Percentiles rank a stretch among this genome's conserved stretches.
Evolutionary conservation across 2,329 filamentous ascomycete genomes (phyloP).

Genomic region (Amylocarpus encephaloides): DNA sequence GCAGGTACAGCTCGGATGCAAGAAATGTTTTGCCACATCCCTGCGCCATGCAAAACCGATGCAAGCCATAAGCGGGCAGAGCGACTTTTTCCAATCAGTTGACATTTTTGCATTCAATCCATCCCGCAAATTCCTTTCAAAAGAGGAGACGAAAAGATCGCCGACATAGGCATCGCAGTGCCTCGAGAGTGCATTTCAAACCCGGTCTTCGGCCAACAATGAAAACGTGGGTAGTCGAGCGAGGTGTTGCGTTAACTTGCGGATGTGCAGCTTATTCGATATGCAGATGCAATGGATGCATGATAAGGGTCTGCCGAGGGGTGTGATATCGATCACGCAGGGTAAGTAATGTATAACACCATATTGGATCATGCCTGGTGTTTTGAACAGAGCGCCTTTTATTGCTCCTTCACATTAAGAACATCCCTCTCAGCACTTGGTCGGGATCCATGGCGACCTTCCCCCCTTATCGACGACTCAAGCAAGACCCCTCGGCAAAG

Average conservation of each 20-base stretch:
- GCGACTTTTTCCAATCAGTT: conserved; percentile 1
- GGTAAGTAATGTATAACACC: no score
- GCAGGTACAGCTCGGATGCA: not conserved
- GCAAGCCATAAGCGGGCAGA: not conserved
- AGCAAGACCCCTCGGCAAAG: no score
- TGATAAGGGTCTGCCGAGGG: no score
- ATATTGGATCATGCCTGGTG: no score
- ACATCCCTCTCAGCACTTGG: conserved; percentile 15
- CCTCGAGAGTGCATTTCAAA: not conserved
- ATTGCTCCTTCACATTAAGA: not conserved
- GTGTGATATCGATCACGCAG: no score
- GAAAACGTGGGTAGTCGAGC: not conserved
- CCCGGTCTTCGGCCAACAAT: not conserved
- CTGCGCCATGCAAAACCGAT: not conserved
- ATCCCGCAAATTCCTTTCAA: not conserved
- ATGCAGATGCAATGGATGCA: no score
- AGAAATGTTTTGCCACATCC: not conserved
- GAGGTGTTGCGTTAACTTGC: not conserved
- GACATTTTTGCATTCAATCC: not conserved
- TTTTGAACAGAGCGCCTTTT: not conserved
- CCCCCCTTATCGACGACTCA: not conserved
- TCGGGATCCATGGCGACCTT: conserved; percentile 14
- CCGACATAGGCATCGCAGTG: not conserved
- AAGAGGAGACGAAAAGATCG: not conserved
- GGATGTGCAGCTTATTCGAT: no score